Evolutionary conservation across 2,329 filamentous ascomycete genomes (phyloP), one percentile per base, ranked within the genome.

Genomic region (Phialophora tarda): DNA sequence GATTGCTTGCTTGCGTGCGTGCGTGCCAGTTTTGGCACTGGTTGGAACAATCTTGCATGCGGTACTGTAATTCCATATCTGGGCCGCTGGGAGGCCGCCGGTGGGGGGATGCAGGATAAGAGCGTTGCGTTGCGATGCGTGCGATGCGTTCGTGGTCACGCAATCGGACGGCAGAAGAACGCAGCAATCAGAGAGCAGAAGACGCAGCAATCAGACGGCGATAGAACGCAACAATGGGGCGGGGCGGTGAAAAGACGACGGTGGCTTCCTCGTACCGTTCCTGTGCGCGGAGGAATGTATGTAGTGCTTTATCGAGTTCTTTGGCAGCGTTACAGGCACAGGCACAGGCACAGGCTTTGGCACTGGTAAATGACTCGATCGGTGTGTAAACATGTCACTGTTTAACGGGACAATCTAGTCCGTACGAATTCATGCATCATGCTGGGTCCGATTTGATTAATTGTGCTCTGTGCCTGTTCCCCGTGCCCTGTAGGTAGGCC

Each of bases 41-140:
- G 53, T 11, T 28, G 53, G 53, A 30, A 55, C 53, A 30, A 34
- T 34, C 53, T 55, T 55, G 26, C 53, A 55, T 4, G 12, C n/a
- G n/a, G n/a, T n/a, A n/a, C n/a, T 4, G 14, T 4, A 34, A n/a
- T n/a, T 34, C 32, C 32, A n/a, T 8, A 44, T 44, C 17, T 44
- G 38, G 38, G 38, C 38, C 14, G 38, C 38, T 17, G 12, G 38
- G 38, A 41, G 2, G 14, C 38, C 5, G n/a, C n/a, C n/a, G n/a
- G n/a, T n/a, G 38, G n/a, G n/a, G 14, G 6, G 17, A 44, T 44
- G 14, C 38, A 44, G 38, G 38, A 44, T 44, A 44, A 44, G 38
- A 44, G 38, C 38, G n/a, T n/a, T n/a, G n/a, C n/a, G n/a, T n/a
- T n/a, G n/a, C n/a, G n/a, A n/a, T n/a, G n/a, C n/a, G 38, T n/a